Conservation (phyloP, 495 filamentous ascomycete genomes). For the Peziza echinospora region DNA sequence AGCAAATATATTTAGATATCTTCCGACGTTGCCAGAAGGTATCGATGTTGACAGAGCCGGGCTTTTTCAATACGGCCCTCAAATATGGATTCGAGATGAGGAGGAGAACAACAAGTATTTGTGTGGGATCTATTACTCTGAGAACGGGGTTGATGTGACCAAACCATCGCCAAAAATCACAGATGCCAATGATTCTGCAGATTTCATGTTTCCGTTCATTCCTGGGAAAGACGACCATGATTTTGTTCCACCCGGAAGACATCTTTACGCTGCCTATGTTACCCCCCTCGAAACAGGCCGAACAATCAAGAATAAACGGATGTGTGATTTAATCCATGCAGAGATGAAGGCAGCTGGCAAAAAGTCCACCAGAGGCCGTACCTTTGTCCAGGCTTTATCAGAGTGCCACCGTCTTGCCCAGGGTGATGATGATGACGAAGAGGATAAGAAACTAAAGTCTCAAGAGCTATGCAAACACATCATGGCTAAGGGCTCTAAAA, state of each 20-base stretch:
- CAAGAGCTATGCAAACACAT: too few relatives aligned
- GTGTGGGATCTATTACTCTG: constrained; percentile 8
- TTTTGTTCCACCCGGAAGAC: constrained; percentile 10
- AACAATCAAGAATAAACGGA: constrained; percentile 3
- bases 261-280: constrained; percentile 8
- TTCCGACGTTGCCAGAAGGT: constrained; percentile 1
- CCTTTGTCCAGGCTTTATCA: not conserved
- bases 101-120: constrained; percentile 6
- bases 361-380: not conserved
- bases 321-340: constrained; percentile 2
- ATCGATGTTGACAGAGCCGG: constrained; percentile 10
- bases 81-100: not conserved
- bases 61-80: constrained; percentile 6
- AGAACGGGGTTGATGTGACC: constrained; percentile 1
- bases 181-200: constrained; percentile 2
- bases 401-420: not conserved
- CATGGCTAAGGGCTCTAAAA: not conserved
- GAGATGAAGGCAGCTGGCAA: constrained; percentile 4
- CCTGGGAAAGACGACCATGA: constrained; percentile 12
- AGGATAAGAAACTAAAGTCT: not conserved
- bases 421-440: not conserved
- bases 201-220: constrained; percentile 6
- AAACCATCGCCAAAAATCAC: constrained; percentile 1
- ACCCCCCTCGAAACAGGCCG: constrained; percentile 9
- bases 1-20: not conserved